Evolutionary conservation across 768 basidiomycete genomes (phyloP).

Genomic region (Artomyces pyxidatus): DNA sequence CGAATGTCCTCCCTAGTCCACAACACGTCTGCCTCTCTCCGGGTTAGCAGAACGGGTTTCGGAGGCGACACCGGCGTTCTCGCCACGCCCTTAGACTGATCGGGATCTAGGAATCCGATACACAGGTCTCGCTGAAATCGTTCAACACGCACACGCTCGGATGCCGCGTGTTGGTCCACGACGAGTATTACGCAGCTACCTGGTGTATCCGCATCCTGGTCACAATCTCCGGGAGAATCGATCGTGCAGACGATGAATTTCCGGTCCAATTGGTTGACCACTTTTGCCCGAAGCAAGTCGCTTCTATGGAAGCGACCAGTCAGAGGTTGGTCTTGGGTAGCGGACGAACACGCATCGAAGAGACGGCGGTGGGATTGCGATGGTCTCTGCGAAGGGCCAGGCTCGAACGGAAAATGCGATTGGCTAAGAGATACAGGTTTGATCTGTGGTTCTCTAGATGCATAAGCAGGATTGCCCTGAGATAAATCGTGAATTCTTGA

Average conservation of each 20-base stretch:
- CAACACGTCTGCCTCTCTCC: constrained; percentile 50
- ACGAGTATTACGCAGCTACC: constrained; percentile 45
- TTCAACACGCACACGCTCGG: constrained; percentile 92
- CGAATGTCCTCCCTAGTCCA: constrained; percentile 31
- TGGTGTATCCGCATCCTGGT: constrained; percentile 13
- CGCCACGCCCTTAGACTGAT: constrained; percentile 26
- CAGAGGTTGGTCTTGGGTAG: not conserved
- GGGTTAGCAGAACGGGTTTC: constrained; percentile 55
- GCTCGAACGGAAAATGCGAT: not conserved
- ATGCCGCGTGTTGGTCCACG: constrained; percentile 97
- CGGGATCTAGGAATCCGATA: constrained; percentile 44
- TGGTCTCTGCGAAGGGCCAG: too few species aligned
- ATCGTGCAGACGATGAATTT: constrained; percentile 85
- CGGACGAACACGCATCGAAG: not conserved
- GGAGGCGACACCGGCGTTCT: constrained; percentile 43
- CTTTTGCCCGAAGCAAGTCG: constrained; percentile 46
- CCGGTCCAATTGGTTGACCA: constrained; percentile 80
- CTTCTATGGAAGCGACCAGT: constrained; percentile 33
- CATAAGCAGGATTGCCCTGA: not conserved
- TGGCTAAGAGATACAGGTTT: not conserved
- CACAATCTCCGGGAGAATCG: constrained; percentile 19
- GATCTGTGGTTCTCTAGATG: not conserved
- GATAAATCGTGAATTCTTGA: not conserved
- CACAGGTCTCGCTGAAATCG: constrained; percentile 69
- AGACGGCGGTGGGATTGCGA: too few species aligned